phyloP scores from a whole-genome alignment of 768 basidiomycete genomes.

The Mycena sanguinolenta region DNA sequence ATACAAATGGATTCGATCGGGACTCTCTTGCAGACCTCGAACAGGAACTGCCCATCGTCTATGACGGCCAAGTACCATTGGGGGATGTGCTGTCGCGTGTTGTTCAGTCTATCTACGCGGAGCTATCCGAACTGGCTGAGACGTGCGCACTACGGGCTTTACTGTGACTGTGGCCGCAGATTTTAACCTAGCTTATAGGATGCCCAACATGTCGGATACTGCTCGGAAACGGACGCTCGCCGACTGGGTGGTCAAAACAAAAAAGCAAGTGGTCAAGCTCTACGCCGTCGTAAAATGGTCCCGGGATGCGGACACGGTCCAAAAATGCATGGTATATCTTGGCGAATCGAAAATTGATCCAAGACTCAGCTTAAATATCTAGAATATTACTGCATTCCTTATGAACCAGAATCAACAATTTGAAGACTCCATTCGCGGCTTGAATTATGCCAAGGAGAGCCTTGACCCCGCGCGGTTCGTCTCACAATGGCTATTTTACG shows the following conservation, averaged over 20 bases:
- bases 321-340: constrained; percentile 83
- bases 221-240: constrained; percentile 86
- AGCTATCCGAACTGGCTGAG: constrained; percentile 86
- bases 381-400: constrained; percentile 92
- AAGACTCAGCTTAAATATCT: constrained; percentile 23
- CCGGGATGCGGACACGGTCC: constrained; percentile 84
- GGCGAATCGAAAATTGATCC: constrained; percentile 9
- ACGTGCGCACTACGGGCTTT: constrained; percentile 67
- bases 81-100: constrained; percentile 83
- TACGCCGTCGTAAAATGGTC: constrained; percentile 92
- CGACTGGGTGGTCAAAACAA: constrained; percentile 91
- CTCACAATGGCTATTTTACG: background rate
- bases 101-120: constrained; percentile 84
- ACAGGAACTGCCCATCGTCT: constrained; percentile 78
- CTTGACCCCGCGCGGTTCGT: constrained; percentile 84
- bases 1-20: constrained; percentile 45
- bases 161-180: background rate
- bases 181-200: constrained; percentile 50
- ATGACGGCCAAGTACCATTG: constrained; percentile 80
- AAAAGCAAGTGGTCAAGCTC: constrained; percentile 91
- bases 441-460: constrained; percentile 76
- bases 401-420: constrained; percentile 90
- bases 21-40: constrained; percentile 71
- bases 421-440: constrained; percentile 71
- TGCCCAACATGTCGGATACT: constrained; percentile 86